Evolutionary conservation across 106 monocot genomes (phyloP).

Genomic region (Amphibolis antarctica): DNA sequence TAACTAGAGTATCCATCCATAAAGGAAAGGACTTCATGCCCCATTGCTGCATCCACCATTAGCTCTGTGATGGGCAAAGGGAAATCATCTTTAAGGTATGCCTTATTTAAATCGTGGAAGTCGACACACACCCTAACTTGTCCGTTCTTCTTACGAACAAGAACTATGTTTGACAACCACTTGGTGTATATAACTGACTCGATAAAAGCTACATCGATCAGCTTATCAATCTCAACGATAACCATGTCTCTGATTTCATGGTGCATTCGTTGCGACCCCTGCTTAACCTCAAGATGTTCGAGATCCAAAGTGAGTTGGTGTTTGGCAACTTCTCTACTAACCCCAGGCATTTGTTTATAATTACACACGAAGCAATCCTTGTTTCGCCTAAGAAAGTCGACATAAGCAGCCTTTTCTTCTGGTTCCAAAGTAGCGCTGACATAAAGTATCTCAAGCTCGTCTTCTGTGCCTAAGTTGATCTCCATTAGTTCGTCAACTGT

Average conservation of each 20-base stretch:
- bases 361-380: conserved; percentile 2
- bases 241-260: not conserved
- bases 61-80: not conserved
- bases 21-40: not conserved
- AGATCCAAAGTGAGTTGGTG: not conserved
- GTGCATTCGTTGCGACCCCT: not conserved
- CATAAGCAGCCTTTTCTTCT: not conserved
- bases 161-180: not conserved
- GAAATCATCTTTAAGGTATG: conserved; percentile 5
- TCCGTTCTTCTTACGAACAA: conserved; percentile 4
- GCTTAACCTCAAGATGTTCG: not conserved
- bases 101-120: not conserved
- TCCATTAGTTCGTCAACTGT: too few species aligned
- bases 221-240: not conserved
- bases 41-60: not conserved
- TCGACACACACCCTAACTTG: not conserved
- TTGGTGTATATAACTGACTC: not conserved
- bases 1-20: not conserved
- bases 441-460: too few species aligned
- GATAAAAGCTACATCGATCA: not conserved
- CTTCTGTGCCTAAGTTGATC: too few species aligned
- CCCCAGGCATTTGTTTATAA: conserved; percentile 1
- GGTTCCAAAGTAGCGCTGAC: too few species aligned
- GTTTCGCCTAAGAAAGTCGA: not conserved
- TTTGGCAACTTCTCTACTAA: not conserved